Evolutionary conservation across 345 rosid genomes (phyloP).

Genomic region (Sapria himalayana): DNA sequence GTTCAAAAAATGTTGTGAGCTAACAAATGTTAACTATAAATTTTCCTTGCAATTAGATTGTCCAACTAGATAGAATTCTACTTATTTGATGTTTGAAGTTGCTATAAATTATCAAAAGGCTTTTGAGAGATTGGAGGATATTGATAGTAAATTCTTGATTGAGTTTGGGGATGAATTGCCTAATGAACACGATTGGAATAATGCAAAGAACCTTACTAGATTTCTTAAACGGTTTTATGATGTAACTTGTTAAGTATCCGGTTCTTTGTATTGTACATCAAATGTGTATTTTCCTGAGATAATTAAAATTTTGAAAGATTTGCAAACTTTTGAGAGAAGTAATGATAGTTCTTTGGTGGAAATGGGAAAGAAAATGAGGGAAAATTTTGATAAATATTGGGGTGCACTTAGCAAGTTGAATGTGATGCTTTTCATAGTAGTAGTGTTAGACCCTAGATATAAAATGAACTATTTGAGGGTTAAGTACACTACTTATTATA

Average conservation of each 20-base stretch:
- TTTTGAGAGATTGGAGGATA: background rate
- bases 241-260: background rate
- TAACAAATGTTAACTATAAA: background rate
- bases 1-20: background rate
- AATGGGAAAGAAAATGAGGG: no score
- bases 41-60: background rate
- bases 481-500: background rate
- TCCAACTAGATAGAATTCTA: background rate
- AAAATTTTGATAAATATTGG: no score
- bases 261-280: background rate
- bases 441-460: no score
- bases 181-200: background rate
- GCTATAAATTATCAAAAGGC: background rate
- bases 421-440: background rate
- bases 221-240: background rate
- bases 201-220: background rate
- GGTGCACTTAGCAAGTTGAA: background rate
- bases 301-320: background rate
- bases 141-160: background rate
- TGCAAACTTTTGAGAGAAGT: slow-evolving; percentile 1
- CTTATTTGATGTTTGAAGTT: background rate
- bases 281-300: background rate
- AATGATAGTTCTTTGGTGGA: no score
- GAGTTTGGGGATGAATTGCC: background rate
- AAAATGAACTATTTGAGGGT: background rate